Evolutionary conservation across 306 rosid species (phyloP).

Genomic region (Abrus pulchellus): DNA sequence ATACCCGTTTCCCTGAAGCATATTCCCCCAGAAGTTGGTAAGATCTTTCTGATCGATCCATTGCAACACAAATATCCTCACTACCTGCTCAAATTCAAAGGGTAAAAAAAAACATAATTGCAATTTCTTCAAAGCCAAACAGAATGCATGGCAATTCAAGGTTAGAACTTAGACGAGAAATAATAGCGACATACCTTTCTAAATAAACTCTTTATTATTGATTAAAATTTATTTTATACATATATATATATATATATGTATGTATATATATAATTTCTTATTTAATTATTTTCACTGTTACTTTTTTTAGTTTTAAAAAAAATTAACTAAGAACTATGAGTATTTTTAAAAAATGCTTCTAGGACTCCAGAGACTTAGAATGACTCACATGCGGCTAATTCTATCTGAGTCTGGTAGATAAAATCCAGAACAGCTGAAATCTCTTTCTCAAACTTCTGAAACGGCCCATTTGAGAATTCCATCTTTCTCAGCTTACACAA

Average conservation of each 20-base stretch:
- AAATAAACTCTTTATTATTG: too few relatives aligned
- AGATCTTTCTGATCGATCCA: conserved; percentile 90
- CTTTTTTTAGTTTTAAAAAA: too few relatives aligned
- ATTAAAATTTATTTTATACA: too few relatives aligned
- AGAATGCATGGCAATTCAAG: not conserved
- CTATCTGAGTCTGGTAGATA: conserved; percentile 89
- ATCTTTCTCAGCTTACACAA: conserved; percentile 83
- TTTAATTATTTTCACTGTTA: too few relatives aligned
- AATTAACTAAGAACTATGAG: too few relatives aligned
- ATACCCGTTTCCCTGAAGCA: conserved; percentile 80
- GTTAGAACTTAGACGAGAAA: not conserved
- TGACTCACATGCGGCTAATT: conserved; percentile 90
- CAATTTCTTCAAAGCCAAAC: conserved; percentile 21
- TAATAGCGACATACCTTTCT: too few relatives aligned
- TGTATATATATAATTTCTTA: too few relatives aligned
- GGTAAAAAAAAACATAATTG: not conserved
- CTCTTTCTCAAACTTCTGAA: conserved; percentile 77
- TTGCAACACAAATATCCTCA: conserved; percentile 76
- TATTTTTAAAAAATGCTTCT: too few relatives aligned
- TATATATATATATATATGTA: too few relatives aligned
- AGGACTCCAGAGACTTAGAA: not conserved
- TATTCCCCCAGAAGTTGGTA: conserved; percentile 90
- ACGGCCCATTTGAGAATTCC: conserved; percentile 79
- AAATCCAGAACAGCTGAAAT: conserved; percentile 80
- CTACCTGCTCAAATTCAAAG: conserved; percentile 61